phyloP scores from a whole-genome alignment of 768 basidiomycete genomes.

The Filobasidium floriforme region DNA sequence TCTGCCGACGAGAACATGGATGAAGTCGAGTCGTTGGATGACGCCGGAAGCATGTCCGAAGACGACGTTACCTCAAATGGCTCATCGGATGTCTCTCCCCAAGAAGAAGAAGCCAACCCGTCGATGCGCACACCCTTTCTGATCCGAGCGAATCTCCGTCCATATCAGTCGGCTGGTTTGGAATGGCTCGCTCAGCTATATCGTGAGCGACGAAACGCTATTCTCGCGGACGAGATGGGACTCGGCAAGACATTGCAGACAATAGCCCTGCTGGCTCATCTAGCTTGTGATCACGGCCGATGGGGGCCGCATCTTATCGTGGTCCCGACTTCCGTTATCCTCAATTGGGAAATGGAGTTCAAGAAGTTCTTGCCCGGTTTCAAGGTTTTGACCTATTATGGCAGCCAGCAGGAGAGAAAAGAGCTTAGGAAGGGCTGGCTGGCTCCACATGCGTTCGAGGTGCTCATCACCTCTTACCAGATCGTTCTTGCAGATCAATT shows the following conservation, averaged over 20 bases:
- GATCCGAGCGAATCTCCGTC: slow-evolving; percentile 47
- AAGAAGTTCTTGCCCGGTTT: slow-evolving; percentile 48
- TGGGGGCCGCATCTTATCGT: slow-evolving; percentile 48
- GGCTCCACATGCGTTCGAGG: slow-evolving; percentile 80
- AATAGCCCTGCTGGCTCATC: slow-evolving; percentile 45
- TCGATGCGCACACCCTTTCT: slow-evolving; percentile 45
- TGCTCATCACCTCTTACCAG: slow-evolving; percentile 89
- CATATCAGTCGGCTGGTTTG: slow-evolving; percentile 49
- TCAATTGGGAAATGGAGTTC: slow-evolving; percentile 50
- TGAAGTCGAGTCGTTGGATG: background rate
- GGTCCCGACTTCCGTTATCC: slow-evolving; percentile 47
- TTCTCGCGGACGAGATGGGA: slow-evolving; percentile 83
- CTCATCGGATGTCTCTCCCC: background rate
- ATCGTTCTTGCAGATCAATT: slow-evolving; percentile 84
- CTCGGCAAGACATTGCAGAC: slow-evolving; percentile 55
- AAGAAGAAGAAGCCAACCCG: slow-evolving; percentile 12
- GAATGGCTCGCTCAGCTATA: slow-evolving; percentile 50
- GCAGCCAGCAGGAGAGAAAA: slow-evolving; percentile 72
- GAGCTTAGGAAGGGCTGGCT: slow-evolving; percentile 86
- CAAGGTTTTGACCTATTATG: slow-evolving; percentile 46
- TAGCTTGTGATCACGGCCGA: slow-evolving; percentile 46
- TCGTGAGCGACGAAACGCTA: slow-evolving; percentile 48
- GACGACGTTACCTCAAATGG: slow-evolving; percentile 24
- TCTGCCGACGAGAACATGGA: background rate
- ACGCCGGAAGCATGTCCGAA: slow-evolving; percentile 4